Evolutionary conservation across 176 grass and related monocot genomes (phyloP).

Genomic region (Aechmea fasciata): DNA sequence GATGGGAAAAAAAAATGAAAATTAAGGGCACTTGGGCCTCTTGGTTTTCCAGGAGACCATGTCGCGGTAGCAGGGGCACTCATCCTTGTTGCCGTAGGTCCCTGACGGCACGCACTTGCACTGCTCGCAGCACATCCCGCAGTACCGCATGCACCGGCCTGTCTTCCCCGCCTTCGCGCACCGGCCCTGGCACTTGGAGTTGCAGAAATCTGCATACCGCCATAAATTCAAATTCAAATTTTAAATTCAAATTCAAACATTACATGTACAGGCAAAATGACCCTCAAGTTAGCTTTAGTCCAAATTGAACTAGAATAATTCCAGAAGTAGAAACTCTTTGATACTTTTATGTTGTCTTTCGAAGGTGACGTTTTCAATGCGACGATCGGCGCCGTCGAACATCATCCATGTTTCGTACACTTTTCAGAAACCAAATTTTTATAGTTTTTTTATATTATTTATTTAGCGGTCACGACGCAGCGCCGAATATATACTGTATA

Average conservation of each 20-base stretch:
- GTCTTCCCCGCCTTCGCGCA: slow-evolving; percentile 46
- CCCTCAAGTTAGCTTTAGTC: too few relatives aligned
- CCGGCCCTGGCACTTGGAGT: slow-evolving; percentile 48
- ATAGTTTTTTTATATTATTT: too few relatives aligned
- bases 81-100: slow-evolving; percentile 60
- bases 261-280: too few relatives aligned
- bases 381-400: background rate
- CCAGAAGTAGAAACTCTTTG: too few relatives aligned
- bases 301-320: too few relatives aligned
- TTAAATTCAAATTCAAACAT: too few relatives aligned
- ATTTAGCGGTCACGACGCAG: too few relatives aligned
- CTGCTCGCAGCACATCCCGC: slow-evolving; percentile 57
- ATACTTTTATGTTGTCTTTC: too few relatives aligned
- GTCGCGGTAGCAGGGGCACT: slow-evolving; percentile 89
- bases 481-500: too few relatives aligned
- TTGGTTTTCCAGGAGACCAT: slow-evolving; percentile 32
- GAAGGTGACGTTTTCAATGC: too few relatives aligned
- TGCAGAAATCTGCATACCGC: slow-evolving; percentile 23
- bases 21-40: slow-evolving; percentile 67
- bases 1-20: background rate
- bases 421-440: background rate
- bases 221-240: too few relatives aligned
- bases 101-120: slow-evolving; percentile 74
- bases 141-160: slow-evolving; percentile 42
- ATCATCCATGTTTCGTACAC: background rate